Conservation (phyloP, 805 yeast genomes). For the Saturnispora gosingensis region DNA sequence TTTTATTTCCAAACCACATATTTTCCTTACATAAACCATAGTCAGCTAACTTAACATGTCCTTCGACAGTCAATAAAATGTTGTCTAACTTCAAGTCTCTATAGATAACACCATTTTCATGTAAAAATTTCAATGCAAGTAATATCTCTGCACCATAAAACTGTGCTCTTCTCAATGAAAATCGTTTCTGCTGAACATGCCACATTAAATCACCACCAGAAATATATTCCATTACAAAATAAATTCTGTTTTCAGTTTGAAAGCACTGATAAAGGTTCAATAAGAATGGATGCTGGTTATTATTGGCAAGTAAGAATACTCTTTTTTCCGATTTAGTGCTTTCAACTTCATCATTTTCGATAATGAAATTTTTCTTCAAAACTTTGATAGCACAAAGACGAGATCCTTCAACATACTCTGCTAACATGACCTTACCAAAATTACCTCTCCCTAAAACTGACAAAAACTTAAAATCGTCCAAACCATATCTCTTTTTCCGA, state of each 20-base stretch:
- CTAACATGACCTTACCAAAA: slow-evolving; percentile 96
- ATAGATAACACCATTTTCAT: slow-evolving; percentile 90
- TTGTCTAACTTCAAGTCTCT: slow-evolving; percentile 95
- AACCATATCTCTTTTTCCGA: slow-evolving; percentile 68
- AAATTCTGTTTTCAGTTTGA: slow-evolving; percentile 95
- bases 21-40: slow-evolving; percentile 95
- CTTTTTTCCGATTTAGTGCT: slow-evolving; percentile 91
- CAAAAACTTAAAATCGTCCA: slow-evolving; percentile 88
- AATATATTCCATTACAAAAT: slow-evolving; percentile 96
- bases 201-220: slow-evolving; percentile 99
- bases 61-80: slow-evolving; percentile 77
- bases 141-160: slow-evolving; percentile 96
- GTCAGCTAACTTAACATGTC: slow-evolving; percentile 95
- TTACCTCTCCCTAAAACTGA: slow-evolving; percentile 98
- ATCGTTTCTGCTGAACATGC: slow-evolving; percentile 92
- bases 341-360: slow-evolving; percentile 93
- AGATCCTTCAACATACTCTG: slow-evolving; percentile 78
- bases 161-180: slow-evolving; percentile 86
- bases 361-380: slow-evolving; percentile 88
- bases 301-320: slow-evolving; percentile 66
- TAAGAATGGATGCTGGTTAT: slow-evolving; percentile 86
- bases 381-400: slow-evolving; percentile 92
- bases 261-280: slow-evolving; percentile 88
- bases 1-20: slow-evolving; percentile 55
- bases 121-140: slow-evolving; percentile 84